Base-by-base conservation (phyloP, 768 basidiomycete genomes). In the Russula sp. region DNA sequence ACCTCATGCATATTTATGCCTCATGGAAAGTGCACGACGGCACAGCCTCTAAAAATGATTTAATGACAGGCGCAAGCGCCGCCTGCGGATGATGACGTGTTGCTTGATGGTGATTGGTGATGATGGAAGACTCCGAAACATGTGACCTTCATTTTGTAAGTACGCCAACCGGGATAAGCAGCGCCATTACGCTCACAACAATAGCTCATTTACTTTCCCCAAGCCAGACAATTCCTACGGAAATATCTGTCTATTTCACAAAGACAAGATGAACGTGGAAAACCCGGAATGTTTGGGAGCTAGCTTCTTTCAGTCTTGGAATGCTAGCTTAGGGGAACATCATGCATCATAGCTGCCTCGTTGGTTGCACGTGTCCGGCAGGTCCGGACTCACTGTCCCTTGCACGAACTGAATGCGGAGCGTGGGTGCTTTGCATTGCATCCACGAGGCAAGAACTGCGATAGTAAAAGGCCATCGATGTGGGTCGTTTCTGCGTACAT, bases 381-480 rank as follows among this genome's bases (percentile, higher is more conserved):
- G 49, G 59, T 28, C 36, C 22, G 18, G 48, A 30, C 55, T 22
- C 40, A 22, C 18, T 28, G 36, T 18, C 55, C 26, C 48, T 22
- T 40, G 20, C 36, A 11, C 48, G 24, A 53, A 34, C 58, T 34
- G 57, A 34, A 59, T 54, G 30, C 52, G 63, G 52, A 24, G 46
- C 18, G 30, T 36, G 20, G 28, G 48, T 24, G 9, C 26, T 58
- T 51, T 66, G 66, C 66, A 60, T 67, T 67, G 63, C 63, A 40
- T 34, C 66, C 66, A 60, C 66, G 66, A 67, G 66, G 66, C 66
- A 40, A 46, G 55, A n/a, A 6, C 38, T 61, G 28, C 59, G 63
- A 65, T 65, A 57, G 63, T 67, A 55, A 67, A 65, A 67, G 50
- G 59, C 53, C 63, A 65, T 67, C 66, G 66, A 67, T 67, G 58